Evolutionary conservation across 257 asterid species (phyloP).

Genomic region (Penstemon newberryi): DNA sequence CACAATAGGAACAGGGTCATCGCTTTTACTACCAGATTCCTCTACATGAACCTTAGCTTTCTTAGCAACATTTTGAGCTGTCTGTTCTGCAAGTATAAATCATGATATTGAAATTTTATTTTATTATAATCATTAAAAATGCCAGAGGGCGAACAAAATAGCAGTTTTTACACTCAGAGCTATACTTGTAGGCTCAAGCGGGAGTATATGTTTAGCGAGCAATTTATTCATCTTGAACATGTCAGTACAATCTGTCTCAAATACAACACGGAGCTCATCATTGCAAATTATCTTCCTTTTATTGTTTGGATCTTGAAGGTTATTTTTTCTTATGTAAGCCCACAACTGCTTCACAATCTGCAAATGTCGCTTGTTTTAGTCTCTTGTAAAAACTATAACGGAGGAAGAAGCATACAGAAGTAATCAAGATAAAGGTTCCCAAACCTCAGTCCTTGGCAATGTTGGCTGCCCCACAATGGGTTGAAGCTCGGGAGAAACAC

Average conservation of each 20-base stretch:
- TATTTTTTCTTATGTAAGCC: slow-evolving; percentile 76
- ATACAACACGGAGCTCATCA: slow-evolving; percentile 66
- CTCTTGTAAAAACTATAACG: no score
- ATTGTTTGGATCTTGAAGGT: slow-evolving; percentile 80
- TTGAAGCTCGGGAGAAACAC: slow-evolving; percentile 93
- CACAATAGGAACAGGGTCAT: slow-evolving; percentile 56
- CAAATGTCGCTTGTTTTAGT: slow-evolving; percentile 21
- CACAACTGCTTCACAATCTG: slow-evolving; percentile 83
- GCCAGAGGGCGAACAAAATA: slow-evolving; percentile 15
- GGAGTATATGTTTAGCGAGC: slow-evolving; percentile 73
- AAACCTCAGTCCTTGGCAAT: slow-evolving; percentile 95
- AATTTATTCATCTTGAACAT: slow-evolving; percentile 95
- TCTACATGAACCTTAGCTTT: slow-evolving; percentile 45
- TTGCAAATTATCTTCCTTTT: slow-evolving; percentile 73
- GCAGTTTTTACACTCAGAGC: background rate
- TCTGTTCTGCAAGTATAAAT: slow-evolving; percentile 45
- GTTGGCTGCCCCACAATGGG: slow-evolving; percentile 87
- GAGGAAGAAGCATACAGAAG: slow-evolving; percentile 2
- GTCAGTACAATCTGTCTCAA: slow-evolving; percentile 75
- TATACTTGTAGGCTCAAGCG: slow-evolving; percentile 69
- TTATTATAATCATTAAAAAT: background rate
- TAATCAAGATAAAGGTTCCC: background rate
- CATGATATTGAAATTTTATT: slow-evolving; percentile 16
- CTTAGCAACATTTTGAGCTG: slow-evolving; percentile 46
- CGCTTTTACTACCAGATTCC: slow-evolving; percentile 58